Base-by-base conservation (phyloP, 805 yeast genomes). In the Tetrapisispora fleetii region DNA sequence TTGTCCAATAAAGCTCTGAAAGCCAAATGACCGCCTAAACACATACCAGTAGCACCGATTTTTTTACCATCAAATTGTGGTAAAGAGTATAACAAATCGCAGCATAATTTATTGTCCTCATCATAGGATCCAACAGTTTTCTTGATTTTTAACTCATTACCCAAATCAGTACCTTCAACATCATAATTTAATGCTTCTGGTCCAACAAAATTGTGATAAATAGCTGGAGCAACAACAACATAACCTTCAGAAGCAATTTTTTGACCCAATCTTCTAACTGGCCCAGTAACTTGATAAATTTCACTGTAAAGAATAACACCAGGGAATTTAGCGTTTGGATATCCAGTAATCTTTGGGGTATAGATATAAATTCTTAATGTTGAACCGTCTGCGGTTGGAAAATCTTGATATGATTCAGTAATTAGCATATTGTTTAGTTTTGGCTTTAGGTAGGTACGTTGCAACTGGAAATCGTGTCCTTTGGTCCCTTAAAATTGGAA, bases 11-110 rank as follows among this genome's bases (percentile, higher is more conserved):
- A 70, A 2, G 82, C 80, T 54, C 95, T 71, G 67, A 75, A 83
- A 1, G 93, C 91, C 57, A 84, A 69, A 61, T 85, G 93, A 1
- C 93, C 95, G 19, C 93, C 93, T 36, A 85, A 75, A 63, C 95
- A 85, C 93, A 85, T 85, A 18, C 93, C 95, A 2, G 91, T 83
- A 41, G 89, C 82, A 36, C 93, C 93, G 55, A 83, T 76, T 50
- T 74, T 77, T 41, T 54, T 55, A 39, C 90, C 90, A 53, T 76
- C 80, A 62, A 84, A 84, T 11, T 87, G 82, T 1, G 73, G 68
- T 53, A 85, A 70, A 2, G 74, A 56, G 43, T 64, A 64, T 49
- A 85, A 70, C 58, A 83, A 79, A 59, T 83, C 87, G 57, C 84
- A 73, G 17, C 85, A 73, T 48, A 83, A 65, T 45, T 65, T 72